Conservation (phyloP, 495 filamentous ascomycete genomes). For the Penicillium bovifimosum region DNA sequence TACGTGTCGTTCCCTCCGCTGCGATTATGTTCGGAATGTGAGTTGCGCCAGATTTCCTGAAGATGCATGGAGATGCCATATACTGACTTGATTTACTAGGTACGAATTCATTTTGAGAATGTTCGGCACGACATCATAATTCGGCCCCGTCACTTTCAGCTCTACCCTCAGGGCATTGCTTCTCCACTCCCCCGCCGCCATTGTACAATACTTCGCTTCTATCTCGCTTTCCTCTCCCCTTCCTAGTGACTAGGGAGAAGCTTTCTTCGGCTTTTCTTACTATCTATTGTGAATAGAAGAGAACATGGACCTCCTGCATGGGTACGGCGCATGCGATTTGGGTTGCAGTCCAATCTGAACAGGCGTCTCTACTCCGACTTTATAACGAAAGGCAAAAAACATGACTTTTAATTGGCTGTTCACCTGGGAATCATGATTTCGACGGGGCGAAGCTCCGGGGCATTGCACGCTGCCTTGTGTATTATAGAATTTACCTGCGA, state of each 20-base stretch:
- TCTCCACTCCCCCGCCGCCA: neutral
- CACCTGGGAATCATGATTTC: neutral
- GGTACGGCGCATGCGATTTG: conserved; percentile 7
- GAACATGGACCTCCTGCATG: conserved; percentile 6
- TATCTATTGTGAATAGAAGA: conserved; percentile 3
- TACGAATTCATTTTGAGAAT: conserved; percentile 67
- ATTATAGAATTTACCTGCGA: neutral
- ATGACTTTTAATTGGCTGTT: neutral
- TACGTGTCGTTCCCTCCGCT: conserved; percentile 70
- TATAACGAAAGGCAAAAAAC: neutral
- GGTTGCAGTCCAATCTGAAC: neutral
- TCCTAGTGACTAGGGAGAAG: neutral
- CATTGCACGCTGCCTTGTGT: neutral
- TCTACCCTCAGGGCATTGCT: conserved; percentile 1
- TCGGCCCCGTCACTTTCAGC: neutral
- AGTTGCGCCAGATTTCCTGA: conserved; percentile 2
- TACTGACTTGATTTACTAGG: conserved; percentile 16
- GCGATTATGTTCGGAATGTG: conserved; percentile 93
- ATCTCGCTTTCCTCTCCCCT: neutral
- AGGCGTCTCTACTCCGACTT: neutral
- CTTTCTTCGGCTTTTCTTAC: neutral
- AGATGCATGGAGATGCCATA: neutral
- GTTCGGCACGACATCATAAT: conserved; percentile 24
- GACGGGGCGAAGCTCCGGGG: neutral
- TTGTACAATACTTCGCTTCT: conserved; percentile 12